Evolutionary conservation across 768 basidiomycete species (phyloP), one percentile per base, ranked within the genome.

Genomic region (Dentipellis sp.): DNA sequence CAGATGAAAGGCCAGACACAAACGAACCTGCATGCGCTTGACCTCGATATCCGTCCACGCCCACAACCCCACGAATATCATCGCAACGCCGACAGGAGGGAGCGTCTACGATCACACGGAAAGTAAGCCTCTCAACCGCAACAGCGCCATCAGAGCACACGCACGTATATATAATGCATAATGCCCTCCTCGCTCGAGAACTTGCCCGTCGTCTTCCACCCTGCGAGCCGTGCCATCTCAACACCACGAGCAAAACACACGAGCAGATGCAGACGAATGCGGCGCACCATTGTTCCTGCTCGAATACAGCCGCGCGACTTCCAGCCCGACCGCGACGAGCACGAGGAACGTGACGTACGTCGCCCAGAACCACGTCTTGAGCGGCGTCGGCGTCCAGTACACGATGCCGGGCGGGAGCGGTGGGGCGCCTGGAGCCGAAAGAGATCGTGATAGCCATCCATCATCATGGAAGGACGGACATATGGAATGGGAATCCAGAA

Each of bases 21-120:
- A 19, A 3, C 11, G 19, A 12, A 75, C 78, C 71, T 81, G 81
- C 67, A 82, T 74, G 63, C 75, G 78, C 61, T 80, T 78, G 51
- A 83, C 76, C 57, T 80, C 80, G 22, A 77, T 70, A 59, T 80
- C 80, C 5, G 78, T 80, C 79, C 79, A 80, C 5, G 77, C 66
- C 79, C 79, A 82, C 53, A 79, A 56, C 0, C 74, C 76, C 3
- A 76, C 75, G 10, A 81, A 73, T 17, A 77, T 61, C 53, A 77
- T 77, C 9, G 77, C 77, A 5, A 79, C 69, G 17, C 71, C 68
- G 16, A 80, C 78, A 1, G 81, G 78, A 12, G 80, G 79, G 19
- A 80, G 62, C 1, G 78, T 81, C 80, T 81, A 42, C 2, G 14
- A 12, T 16, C 40, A 19, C 16, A 12, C 22, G 45, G 42, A 42